Evolutionary conservation across 2,329 filamentous ascomycete species (phyloP).

Genomic region (Calonectria pauciramosa): DNA sequence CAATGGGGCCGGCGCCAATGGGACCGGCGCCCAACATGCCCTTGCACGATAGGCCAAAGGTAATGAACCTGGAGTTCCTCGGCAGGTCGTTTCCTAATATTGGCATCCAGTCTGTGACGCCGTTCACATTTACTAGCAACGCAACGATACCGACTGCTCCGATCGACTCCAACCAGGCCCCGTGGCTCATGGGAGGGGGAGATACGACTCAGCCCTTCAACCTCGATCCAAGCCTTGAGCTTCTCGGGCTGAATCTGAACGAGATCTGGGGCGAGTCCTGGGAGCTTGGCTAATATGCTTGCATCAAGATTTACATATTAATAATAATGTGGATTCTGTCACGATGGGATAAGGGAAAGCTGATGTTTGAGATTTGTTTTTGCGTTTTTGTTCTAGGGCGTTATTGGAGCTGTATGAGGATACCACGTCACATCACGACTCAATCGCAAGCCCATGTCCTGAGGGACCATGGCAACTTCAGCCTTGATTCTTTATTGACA

Average conservation of each 20-base stretch:
- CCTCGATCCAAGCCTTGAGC: conserved; percentile 67
- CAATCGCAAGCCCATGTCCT: conserved; percentile 33
- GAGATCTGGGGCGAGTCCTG: conserved; percentile 68
- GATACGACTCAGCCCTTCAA: conserved; percentile 58
- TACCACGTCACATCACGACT: conserved; percentile 42
- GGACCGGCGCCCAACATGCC: conserved; percentile 50
- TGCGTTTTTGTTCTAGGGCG: conserved; percentile 12
- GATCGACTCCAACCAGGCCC: conserved; percentile 51
- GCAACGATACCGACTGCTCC: conserved; percentile 52
- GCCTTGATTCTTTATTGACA: conserved; percentile 12
- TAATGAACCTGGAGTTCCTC: conserved; percentile 49
- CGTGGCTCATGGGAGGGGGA: conserved; percentile 50
- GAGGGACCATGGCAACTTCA: conserved; percentile 5
- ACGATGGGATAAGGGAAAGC: conserved; percentile 9
- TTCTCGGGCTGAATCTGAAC: conserved; percentile 67
- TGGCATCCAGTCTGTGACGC: conserved; percentile 55
- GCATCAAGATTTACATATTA: conserved; percentile 37
- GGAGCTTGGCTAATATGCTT: conserved; percentile 53
- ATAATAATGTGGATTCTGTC: conserved; percentile 36
- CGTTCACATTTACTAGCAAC: conserved; percentile 53
- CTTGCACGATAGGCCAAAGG: conserved; percentile 55
- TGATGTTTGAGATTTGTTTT: conserved; percentile 8
- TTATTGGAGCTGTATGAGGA: conserved; percentile 31
- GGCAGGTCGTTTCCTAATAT: conserved; percentile 48
- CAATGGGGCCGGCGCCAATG: conserved; percentile 48